Percentiles rank a stretch among this genome's conserved stretches.
Evolutionary conservation across 257 asterid genomes (phyloP).

Genomic region (Petunia axillaris): DNA sequence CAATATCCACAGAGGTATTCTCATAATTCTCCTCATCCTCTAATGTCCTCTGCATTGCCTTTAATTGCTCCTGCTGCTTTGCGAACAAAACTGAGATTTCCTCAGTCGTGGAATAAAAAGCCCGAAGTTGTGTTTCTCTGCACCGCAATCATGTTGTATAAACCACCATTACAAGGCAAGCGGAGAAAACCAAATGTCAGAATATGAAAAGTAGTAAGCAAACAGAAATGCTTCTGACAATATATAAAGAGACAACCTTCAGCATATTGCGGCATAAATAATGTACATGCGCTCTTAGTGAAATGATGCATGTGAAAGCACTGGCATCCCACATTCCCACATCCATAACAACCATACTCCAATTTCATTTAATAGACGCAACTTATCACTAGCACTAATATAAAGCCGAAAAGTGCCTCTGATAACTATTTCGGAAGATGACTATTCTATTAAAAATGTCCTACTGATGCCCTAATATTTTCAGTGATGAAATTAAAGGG

Average conservation of each 20-base stretch:
- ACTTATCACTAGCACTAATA: no score
- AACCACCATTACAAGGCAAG: slow-evolving; percentile 6
- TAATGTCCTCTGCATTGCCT: slow-evolving; percentile 92
- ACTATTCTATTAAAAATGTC: no score
- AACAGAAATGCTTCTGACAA: neutral
- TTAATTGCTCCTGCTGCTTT: slow-evolving; percentile 95
- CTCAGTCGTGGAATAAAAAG: slow-evolving; percentile 97
- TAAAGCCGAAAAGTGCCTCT: no score
- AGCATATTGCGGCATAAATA: neutral
- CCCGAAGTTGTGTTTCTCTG: slow-evolving; percentile 97
- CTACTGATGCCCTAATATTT: no score
- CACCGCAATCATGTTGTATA: slow-evolving; percentile 31
- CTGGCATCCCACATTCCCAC: no score
- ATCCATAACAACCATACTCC: no score
- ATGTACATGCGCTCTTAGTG: neutral
- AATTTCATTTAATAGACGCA: no score
- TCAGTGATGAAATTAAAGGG: no score
- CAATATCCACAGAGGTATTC: slow-evolving; percentile 65
- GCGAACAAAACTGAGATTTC: slow-evolving; percentile 77
- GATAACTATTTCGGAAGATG: no score
- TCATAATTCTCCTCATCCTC: slow-evolving; percentile 89
- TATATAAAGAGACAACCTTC: slow-evolving; percentile 21
- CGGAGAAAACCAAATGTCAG: neutral
- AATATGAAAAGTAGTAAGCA: neutral
- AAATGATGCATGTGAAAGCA: neutral